Evolutionary conservation across 176 grass and related monocot species (phyloP).

Genomic region (Dendrocalamus sinicus): DNA sequence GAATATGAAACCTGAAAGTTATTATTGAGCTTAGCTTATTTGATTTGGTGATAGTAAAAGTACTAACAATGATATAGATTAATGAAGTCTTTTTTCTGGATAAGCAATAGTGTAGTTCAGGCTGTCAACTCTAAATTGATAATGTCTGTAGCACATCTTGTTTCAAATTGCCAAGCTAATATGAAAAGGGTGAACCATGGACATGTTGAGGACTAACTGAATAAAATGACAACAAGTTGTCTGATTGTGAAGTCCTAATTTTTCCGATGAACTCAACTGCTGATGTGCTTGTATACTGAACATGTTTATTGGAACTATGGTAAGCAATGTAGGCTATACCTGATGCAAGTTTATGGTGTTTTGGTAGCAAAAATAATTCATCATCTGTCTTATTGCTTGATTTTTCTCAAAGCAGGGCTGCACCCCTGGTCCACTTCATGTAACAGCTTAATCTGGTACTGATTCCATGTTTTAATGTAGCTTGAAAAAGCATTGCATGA

Average conservation of each 20-base stretch:
- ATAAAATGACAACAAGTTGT: background rate
- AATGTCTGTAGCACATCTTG: background rate
- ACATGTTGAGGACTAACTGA: background rate
- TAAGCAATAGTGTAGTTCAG: background rate
- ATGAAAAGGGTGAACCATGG: background rate
- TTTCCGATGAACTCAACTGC: background rate
- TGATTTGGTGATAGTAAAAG: background rate
- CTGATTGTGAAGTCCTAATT: background rate
- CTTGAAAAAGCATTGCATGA: constrained; percentile 90
- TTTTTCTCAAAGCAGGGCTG: background rate
- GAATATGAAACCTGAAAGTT: background rate
- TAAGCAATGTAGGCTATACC: background rate
- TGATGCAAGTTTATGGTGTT: background rate
- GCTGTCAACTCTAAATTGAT: background rate
- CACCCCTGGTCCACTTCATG: background rate
- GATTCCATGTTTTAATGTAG: constrained; percentile 53
- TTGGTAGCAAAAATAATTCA: background rate
- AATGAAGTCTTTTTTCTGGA: constrained; percentile 2
- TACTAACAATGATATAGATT: background rate
- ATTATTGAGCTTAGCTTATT: background rate
- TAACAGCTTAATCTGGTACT: constrained; percentile 33
- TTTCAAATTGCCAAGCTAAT: background rate
- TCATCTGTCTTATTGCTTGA: background rate
- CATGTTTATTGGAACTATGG: background rate
- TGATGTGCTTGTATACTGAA: background rate